Percentiles rank a stretch among this genome's conserved stretches.
phyloP scores from a whole-genome alignment of 2,329 filamentous ascomycete species.

The Metarhizium guizhouense region DNA sequence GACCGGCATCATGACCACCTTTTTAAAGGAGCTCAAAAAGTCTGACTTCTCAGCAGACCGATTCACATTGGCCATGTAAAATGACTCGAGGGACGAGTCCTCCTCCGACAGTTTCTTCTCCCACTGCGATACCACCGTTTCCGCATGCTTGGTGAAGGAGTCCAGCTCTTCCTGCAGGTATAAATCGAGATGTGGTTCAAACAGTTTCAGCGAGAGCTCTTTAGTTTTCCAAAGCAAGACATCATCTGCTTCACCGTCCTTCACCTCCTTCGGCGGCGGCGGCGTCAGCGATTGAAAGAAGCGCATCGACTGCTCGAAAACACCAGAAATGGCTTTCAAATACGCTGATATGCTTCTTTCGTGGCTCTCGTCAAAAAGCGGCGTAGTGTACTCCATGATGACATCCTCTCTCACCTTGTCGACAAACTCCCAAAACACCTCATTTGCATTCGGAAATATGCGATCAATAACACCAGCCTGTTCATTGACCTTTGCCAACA shows the following conservation, averaged over 20 bases:
- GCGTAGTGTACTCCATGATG: slow-evolving; percentile 75
- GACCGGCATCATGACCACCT: slow-evolving; percentile 98
- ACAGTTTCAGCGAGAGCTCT: slow-evolving; percentile 61
- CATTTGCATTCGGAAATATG: slow-evolving; percentile 65
- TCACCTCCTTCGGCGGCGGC: slow-evolving; percentile 49
- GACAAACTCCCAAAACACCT: slow-evolving; percentile 70
- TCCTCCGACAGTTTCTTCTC: slow-evolving; percentile 87
- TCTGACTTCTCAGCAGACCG: slow-evolving; percentile 93
- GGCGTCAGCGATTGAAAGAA: slow-evolving; percentile 65
- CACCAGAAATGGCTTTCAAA: slow-evolving; percentile 74
- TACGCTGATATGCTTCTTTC: slow-evolving; percentile 67
- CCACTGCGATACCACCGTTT: slow-evolving; percentile 73
- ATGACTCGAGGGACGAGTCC: slow-evolving; percentile 82
- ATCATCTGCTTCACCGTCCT: slow-evolving; percentile 32
- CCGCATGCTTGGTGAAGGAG: slow-evolving; percentile 68
- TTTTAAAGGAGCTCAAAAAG: slow-evolving; percentile 92
- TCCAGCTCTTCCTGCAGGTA: slow-evolving; percentile 90
- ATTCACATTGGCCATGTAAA: slow-evolving; percentile 93
- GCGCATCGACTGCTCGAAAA: slow-evolving; percentile 77
- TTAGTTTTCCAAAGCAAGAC: slow-evolving; percentile 57
- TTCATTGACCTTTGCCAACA: slow-evolving; percentile 71
- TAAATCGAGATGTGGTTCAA: slow-evolving; percentile 87
- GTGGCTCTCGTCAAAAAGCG: slow-evolving; percentile 81
- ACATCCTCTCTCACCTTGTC: slow-evolving; percentile 79
- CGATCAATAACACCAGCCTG: slow-evolving; percentile 71